These are phyloP conservation scores for Poronia punctata DNA, from an alignment of 495 filamentous ascomycete genomes.

Conservation along the genomic window DNA sequence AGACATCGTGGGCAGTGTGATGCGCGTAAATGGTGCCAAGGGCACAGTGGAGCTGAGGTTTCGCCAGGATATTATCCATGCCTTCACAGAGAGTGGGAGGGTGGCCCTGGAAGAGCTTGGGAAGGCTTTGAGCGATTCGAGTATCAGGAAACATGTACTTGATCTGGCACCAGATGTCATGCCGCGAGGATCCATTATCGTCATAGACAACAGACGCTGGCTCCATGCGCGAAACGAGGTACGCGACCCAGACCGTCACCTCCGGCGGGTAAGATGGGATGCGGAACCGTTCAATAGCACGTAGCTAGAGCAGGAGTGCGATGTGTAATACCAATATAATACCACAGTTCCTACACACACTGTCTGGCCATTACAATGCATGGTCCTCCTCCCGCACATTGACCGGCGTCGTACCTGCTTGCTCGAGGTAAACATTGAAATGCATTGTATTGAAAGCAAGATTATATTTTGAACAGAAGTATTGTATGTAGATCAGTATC, in stretches of 20 bases:
- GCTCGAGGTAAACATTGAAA: too few species aligned
- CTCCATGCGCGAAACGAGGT: slow-evolving; percentile 32
- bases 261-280: slow-evolving; percentile 34
- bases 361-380: too few species aligned
- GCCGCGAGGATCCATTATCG: slow-evolving; percentile 23
- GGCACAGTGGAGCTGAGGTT: slow-evolving; percentile 19
- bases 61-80: slow-evolving; percentile 22
- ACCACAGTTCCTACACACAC: too few species aligned
- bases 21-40: too few species aligned
- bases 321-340: too few species aligned
- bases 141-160: slow-evolving; percentile 4
- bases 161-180: slow-evolving; percentile 20
- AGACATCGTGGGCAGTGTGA: slow-evolving; percentile 7
- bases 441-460: too few species aligned
- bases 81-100: slow-evolving; percentile 14
- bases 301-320: too few species aligned
- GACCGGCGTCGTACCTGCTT: too few species aligned
- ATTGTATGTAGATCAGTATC: too few species aligned
- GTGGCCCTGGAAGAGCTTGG: slow-evolving; percentile 26
- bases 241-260: slow-evolving; percentile 29
- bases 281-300: slow-evolving; percentile 15
- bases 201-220: slow-evolving; percentile 34
- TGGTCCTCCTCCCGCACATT: too few species aligned
- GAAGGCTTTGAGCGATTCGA: slow-evolving; percentile 2
- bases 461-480: too few species aligned